Evolutionary conservation across 257 asterid genomes (phyloP).

Genomic region (Nicotiana tomentosiformis): DNA sequence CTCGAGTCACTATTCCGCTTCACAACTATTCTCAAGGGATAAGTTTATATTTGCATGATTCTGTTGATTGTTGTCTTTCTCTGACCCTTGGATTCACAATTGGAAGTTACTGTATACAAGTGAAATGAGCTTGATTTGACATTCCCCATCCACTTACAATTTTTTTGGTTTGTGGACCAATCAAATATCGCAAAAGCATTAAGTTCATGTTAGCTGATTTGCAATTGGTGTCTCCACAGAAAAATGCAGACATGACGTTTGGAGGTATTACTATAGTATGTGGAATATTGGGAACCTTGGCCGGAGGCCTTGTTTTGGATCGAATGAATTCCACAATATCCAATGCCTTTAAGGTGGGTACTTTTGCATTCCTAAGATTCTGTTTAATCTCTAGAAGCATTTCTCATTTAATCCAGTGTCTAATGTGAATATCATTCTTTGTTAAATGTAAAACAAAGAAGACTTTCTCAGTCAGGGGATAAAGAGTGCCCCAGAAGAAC

Average conservation of each 20-base stretch:
- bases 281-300: constrained; percentile 88
- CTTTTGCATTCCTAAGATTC: neutral
- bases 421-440: neutral
- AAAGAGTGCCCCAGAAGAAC: neutral
- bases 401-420: neutral
- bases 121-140: neutral
- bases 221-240: constrained; percentile 31
- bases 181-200: neutral
- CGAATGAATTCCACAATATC: constrained; percentile 60
- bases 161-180: neutral
- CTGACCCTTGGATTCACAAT: neutral
- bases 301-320: constrained; percentile 80
- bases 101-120: neutral
- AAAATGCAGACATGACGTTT: constrained; percentile 76
- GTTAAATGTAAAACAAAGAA: neutral
- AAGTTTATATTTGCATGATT: neutral
- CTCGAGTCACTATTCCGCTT: neutral
- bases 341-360: constrained; percentile 83
- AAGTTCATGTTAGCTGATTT: neutral
- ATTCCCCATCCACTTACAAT: neutral
- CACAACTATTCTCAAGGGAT: neutral
- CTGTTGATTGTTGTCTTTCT: neutral
- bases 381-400: neutral
- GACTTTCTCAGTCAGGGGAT: neutral
- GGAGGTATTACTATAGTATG: constrained; percentile 82